Conservation (phyloP, 257 asterid species). For the Asclepias syriaca region DNA sequence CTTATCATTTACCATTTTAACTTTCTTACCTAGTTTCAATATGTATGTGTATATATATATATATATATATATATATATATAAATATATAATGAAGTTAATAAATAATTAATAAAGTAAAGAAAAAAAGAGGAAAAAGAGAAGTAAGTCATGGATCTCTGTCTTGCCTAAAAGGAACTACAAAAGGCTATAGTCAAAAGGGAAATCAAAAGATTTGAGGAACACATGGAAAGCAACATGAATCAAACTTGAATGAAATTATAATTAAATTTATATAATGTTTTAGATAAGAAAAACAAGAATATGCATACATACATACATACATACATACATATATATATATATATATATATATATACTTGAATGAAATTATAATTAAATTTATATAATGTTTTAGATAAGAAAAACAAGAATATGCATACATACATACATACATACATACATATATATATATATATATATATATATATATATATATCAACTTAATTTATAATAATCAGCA, state of each 20-base stretch:
- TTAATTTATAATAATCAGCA: constrained; percentile 22
- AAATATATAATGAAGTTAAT: neutral
- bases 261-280: neutral
- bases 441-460: neutral
- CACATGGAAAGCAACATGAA: constrained; percentile 29
- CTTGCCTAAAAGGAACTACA: constrained; percentile 37
- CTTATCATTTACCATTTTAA: too few relatives aligned
- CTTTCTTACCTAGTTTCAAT: too few relatives aligned
- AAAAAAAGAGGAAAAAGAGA: constrained; percentile 15
- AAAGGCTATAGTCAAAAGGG: constrained; percentile 68
- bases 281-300: neutral
- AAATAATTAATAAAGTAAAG: neutral
- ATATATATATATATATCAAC: too few relatives aligned
- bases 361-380: neutral
- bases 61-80: too few relatives aligned
- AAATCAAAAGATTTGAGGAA: constrained; percentile 31
- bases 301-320: too few relatives aligned
- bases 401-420: neutral
- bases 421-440: too few relatives aligned
- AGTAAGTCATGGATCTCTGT: constrained; percentile 40
- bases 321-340: neutral
- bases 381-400: neutral
- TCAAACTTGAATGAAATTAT: constrained; percentile 12
- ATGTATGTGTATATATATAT: too few relatives aligned
- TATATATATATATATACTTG: constrained; percentile 2